Conservation (phyloP, 1,139 yeast species). For the Candida tropicalis region DNA sequence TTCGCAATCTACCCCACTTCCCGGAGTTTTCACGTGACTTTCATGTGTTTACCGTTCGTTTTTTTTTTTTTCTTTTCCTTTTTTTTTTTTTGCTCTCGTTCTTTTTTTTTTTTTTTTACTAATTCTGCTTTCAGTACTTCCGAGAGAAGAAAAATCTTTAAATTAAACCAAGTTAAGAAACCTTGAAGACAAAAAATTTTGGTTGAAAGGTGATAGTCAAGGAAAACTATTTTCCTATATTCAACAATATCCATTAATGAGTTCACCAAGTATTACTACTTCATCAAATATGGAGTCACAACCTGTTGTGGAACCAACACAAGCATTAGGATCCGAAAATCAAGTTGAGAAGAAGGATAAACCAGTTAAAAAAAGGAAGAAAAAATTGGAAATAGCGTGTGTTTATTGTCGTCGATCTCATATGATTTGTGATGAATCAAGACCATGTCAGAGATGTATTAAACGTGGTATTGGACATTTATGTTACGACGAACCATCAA, state of each 20-base stretch:
- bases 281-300: neutral
- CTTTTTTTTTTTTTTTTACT: neutral
- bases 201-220: too few relatives aligned
- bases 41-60: neutral
- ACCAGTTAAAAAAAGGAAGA: constrained; percentile 29
- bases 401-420: constrained; percentile 92
- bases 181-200: neutral
- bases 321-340: neutral
- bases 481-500: constrained; percentile 78
- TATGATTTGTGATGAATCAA: constrained; percentile 85
- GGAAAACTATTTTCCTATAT: neutral
- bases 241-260: neutral
- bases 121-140: neutral
- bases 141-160: constrained; percentile 1
- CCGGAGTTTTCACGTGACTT: constrained; percentile 5
- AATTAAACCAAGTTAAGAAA: neutral
- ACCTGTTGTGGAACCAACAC: neutral
- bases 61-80: neutral
- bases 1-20: neutral
- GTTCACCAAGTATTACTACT: neutral
- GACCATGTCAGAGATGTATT: constrained; percentile 89
- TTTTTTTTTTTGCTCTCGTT: neutral
- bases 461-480: constrained; percentile 88
- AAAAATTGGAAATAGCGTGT: constrained; percentile 74
- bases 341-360: constrained; percentile 5